Conservation (phyloP, 768 basidiomycete species). For the Lepiota subincarnata region DNA sequence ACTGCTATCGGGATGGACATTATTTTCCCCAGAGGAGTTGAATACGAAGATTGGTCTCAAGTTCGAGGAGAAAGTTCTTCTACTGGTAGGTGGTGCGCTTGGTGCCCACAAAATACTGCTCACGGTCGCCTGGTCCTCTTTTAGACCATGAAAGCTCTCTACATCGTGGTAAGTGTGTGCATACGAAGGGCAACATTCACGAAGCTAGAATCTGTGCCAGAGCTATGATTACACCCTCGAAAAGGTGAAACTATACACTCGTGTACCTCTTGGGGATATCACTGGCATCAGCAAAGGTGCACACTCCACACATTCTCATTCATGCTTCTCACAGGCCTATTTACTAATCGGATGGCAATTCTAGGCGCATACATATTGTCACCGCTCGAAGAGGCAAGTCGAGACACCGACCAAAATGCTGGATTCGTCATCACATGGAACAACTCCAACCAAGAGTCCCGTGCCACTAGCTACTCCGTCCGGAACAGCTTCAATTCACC, state of each 20-base stretch:
- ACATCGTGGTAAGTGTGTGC: conserved; percentile 62
- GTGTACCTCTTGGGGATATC: conserved; percentile 84
- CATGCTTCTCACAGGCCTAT: neutral
- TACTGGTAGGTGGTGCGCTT: conserved; percentile 57
- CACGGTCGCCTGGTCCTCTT: neutral
- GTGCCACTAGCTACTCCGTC: conserved; percentile 82
- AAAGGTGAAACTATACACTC: conserved; percentile 86
- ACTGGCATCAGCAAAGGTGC: conserved; percentile 73
- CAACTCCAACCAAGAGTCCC: conserved; percentile 64
- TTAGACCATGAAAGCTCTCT: conserved; percentile 53
- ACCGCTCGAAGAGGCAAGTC: conserved; percentile 86
- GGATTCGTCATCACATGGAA: conserved; percentile 86
- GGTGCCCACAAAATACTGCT: neutral
- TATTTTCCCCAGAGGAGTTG: conserved; percentile 79
- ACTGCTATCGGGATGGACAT: conserved; percentile 83
- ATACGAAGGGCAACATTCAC: neutral
- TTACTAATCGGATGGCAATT: conserved; percentile 1
- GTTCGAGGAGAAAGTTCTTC: conserved; percentile 91
- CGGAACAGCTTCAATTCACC: conserved; percentile 52
- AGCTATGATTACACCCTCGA: conserved; percentile 92
- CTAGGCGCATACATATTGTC: conserved; percentile 94
- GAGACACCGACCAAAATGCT: conserved; percentile 83
- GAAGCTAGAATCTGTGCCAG: conserved; percentile 30
- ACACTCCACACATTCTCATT: conserved; percentile 4
- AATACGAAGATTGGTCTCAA: conserved; percentile 69